A percentile compares a stretch with the other conserved stretches of the same genome.
Evolutionary conservation across 2,329 filamentous ascomycete species (phyloP).

Genomic region (Daldinia eschscholtzii): DNA sequence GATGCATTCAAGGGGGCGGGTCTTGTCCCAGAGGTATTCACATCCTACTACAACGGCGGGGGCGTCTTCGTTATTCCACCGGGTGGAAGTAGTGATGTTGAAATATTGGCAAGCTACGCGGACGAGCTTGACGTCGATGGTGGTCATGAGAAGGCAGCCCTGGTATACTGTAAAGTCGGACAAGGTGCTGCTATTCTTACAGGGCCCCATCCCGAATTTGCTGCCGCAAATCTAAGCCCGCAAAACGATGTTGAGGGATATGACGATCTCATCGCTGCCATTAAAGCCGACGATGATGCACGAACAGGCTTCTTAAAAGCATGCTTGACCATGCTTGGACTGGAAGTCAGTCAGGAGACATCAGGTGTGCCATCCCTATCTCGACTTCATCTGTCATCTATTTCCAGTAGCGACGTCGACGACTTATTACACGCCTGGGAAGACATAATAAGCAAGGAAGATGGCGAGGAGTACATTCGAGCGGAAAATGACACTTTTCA

Average conservation of each 20-base stretch:
- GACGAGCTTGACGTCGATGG: slow-evolving; percentile 81
- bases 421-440: slow-evolving; percentile 75
- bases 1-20: slow-evolving; percentile 65
- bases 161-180: slow-evolving; percentile 86
- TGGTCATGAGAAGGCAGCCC: slow-evolving; percentile 79
- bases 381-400: slow-evolving; percentile 82
- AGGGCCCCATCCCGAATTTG: slow-evolving; percentile 95
- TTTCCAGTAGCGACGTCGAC: slow-evolving; percentile 72
- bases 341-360: slow-evolving; percentile 79
- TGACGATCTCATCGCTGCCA: slow-evolving; percentile 73
- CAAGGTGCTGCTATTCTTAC: slow-evolving; percentile 84
- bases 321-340: slow-evolving; percentile 81
- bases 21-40: slow-evolving; percentile 71
- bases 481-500: slow-evolving; percentile 87
- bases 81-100: slow-evolving; percentile 72
- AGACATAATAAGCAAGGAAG: slow-evolving; percentile 75
- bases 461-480: slow-evolving; percentile 78
- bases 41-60: slow-evolving; percentile 93
- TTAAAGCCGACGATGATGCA: slow-evolving; percentile 76
- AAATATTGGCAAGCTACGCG: slow-evolving; percentile 85
- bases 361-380: slow-evolving; percentile 83
- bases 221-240: slow-evolving; percentile 79
- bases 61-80: slow-evolving; percentile 87
- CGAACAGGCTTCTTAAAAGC: slow-evolving; percentile 83
- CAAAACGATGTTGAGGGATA: slow-evolving; percentile 78